Conservation (phyloP, 2,329 filamentous ascomycete species). For the Penicillium sp. region DNA sequence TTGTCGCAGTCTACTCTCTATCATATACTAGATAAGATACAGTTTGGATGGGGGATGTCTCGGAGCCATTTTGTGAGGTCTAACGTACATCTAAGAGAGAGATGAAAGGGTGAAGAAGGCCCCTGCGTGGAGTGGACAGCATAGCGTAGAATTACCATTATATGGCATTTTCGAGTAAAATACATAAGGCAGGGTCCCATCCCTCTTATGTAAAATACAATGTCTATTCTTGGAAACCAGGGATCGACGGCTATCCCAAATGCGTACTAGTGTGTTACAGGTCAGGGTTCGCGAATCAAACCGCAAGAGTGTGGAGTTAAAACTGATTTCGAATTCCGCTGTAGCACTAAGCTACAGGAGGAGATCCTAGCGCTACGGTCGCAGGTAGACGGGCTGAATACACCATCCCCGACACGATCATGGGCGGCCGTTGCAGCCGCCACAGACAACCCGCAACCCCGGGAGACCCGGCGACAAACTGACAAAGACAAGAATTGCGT, state of each 20-base stretch:
- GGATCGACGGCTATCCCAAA: neutral
- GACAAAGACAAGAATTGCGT: slow-evolving; percentile 4
- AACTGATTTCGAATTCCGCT: slow-evolving; percentile 6
- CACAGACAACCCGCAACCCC: too few relatives aligned
- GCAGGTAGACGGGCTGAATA: too few relatives aligned
- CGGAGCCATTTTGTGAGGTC: neutral
- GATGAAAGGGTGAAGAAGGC: neutral
- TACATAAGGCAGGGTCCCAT: slow-evolving; percentile 10
- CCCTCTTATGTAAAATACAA: neutral
- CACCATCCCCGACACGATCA: too few relatives aligned
- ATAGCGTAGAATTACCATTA: neutral
- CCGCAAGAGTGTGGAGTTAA: neutral
- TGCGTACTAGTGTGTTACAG: neutral
- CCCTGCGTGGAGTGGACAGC: neutral
- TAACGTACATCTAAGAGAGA: neutral
- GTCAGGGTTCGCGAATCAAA: neutral
- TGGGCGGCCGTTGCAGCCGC: too few relatives aligned
- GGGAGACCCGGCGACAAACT: too few relatives aligned
- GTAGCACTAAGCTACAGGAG: too few relatives aligned
- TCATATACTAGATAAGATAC: neutral
- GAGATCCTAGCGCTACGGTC: too few relatives aligned
- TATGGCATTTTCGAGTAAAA: slow-evolving; percentile 2
- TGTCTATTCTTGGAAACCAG: neutral
- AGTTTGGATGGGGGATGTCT: neutral
- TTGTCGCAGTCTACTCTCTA: too few relatives aligned